Conservation (phyloP, 306 rosid genomes). For the Ormosia emarginata region DNA sequence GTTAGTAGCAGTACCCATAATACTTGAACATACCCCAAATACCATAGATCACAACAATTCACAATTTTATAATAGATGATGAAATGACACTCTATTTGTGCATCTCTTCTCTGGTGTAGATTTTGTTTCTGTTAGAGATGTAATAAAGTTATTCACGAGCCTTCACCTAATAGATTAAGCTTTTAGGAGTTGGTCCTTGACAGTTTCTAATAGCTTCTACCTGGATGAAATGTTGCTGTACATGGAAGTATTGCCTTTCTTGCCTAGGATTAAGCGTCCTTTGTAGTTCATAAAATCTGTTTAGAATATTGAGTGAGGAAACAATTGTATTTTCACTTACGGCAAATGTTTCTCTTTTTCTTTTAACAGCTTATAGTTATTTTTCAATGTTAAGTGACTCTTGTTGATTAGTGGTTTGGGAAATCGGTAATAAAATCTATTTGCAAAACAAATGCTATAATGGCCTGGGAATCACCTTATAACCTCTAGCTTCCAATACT, state of each 20-base stretch:
- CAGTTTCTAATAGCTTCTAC: not conserved
- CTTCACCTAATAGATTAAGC: not conserved
- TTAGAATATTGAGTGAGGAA: not conserved
- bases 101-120: not conserved
- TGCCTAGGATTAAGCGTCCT: not conserved
- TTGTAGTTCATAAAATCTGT: not conserved
- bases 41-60: not conserved
- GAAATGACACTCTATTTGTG: not conserved
- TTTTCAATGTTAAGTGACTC: not conserved
- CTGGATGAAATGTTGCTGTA: not conserved
- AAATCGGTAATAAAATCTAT: not conserved
- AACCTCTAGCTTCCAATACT: not conserved
- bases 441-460: not conserved
- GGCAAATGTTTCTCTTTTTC: not conserved
- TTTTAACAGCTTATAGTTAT: not conserved
- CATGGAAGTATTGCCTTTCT: not conserved
- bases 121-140: not conserved
- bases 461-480: not conserved
- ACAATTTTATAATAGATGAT: not conserved
- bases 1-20: not conserved
- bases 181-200: slow-evolving; percentile 5
- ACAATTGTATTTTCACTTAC: not conserved
- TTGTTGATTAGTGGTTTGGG: not conserved
- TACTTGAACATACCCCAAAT: not conserved
- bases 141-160: not conserved